phyloP scores from a whole-genome alignment of 2,329 filamentous ascomycete species.

The Fusarium irregulare region DNA sequence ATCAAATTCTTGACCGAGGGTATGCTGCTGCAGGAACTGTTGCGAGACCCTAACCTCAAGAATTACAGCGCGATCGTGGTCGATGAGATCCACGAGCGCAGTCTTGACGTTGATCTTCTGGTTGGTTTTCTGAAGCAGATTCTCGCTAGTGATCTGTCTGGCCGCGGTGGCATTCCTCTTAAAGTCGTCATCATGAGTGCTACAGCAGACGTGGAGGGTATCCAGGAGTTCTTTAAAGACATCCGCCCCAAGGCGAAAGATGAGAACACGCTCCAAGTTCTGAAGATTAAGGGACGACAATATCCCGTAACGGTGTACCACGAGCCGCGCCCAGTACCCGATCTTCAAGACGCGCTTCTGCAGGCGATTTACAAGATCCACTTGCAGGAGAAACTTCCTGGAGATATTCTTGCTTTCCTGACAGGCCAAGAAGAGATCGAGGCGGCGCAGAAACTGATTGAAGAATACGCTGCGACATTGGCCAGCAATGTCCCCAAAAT shows the following conservation, averaged over 20 bases:
- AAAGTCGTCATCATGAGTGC: conserved; percentile 98
- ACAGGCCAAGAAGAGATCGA: conserved; percentile 96
- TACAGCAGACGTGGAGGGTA: conserved; percentile 86
- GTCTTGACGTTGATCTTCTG: conserved; percentile 91
- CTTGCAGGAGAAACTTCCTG: conserved; percentile 87
- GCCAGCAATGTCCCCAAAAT: conserved; percentile 79
- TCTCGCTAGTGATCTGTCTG: conserved; percentile 69
- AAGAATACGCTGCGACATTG: conserved; percentile 80
- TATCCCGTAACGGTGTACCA: conserved; percentile 85
- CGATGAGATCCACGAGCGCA: conserved; percentile 97
- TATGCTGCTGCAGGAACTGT: conserved; percentile 93
- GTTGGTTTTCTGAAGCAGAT: conserved; percentile 89
- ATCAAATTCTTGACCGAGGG: conserved; percentile 97
- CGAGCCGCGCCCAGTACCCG: conserved; percentile 77
- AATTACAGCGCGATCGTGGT: conserved; percentile 92
- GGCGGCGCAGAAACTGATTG: conserved; percentile 79
- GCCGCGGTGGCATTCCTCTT: conserved; percentile 77
- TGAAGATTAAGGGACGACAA: conserved; percentile 85
- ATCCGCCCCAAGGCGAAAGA: conserved; percentile 29
- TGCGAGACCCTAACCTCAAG: conserved; percentile 83
- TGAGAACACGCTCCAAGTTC: conserved; percentile 54
- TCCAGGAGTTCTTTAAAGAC: conserved; percentile 78
- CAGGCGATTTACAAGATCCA: conserved; percentile 89
- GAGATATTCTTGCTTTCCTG: conserved; percentile 92
- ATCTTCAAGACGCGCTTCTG: conserved; percentile 84